Base-by-base conservation (phyloP, 1,284 basidiomycete species). In the Pholiota adiposa region DNA sequence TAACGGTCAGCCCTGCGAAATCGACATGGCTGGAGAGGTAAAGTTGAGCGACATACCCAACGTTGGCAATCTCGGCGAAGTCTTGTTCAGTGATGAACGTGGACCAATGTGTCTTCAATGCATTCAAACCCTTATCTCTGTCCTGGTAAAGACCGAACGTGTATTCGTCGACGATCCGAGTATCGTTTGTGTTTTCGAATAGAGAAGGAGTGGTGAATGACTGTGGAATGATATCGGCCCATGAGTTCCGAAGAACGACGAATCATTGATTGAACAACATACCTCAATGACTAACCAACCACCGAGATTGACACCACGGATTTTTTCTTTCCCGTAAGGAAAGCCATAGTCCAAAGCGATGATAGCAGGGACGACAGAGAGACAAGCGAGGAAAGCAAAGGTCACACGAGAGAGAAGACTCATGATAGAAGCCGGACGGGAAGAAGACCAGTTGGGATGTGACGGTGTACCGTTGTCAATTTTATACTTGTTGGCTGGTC, bases 231-330 rank as follows among this genome's bases (percentile, higher is more conserved):
- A 18, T 0, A 27, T 18, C 14, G 23, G 25, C 21, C 16, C 14
- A 23, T 51, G 16, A n/a, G 18, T n/a, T 4, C 9, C 19, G 19
- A 21, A 52, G n/a, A 25, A 19, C 8, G 3, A 19, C 19, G 51
- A 6, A 23, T 40, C 16, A 27, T 27, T 23, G 16, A n/a, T 38
- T 8, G 14, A 27, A 25, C 5, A 12, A 60, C 61, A 12, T 51
- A 88, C 89, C 81, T 92, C 89, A 31, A 90, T 79, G 12, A 93
- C 84, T 44, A 93, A 84, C 92, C 92, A 94, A 21, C 91, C 89
- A 46, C 89, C 90, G 5, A 91, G 77, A 72, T 90, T 92, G 64
- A 92, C 89, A 51, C 88, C 88, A 31, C 87, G 84, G 46, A 89
- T 83, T 67, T 85, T 86, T 69, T 82, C 64, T 1, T 77, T 76